phyloP scores from a whole-genome alignment of 192 early-diverging fungal genomes.

The Coemansia asiatica region DNA sequence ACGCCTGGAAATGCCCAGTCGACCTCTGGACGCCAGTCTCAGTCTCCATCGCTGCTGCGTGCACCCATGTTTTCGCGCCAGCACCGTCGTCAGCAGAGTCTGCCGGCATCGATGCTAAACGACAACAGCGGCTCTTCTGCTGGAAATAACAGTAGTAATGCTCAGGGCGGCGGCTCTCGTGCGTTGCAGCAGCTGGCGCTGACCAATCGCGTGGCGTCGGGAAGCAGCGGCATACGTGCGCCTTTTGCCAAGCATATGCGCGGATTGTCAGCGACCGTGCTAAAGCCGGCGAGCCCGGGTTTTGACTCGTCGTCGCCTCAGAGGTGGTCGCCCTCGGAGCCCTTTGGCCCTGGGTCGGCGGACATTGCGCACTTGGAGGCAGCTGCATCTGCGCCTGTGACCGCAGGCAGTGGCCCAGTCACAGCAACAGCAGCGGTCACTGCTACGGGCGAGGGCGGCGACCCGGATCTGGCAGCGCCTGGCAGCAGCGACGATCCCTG shows the following conservation, averaged over 20 bases:
- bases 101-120: conserved; percentile 27
- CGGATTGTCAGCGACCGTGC: conserved; percentile 30
- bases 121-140: neutral
- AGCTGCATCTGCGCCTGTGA: neutral
- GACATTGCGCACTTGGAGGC: neutral
- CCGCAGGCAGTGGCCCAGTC: neutral
- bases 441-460: conserved; percentile 9
- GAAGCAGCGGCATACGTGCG: conserved; percentile 6
- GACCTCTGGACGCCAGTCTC: conserved; percentile 16
- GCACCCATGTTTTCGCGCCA: conserved; percentile 15
- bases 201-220: conserved; percentile 26
- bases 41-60: conserved; percentile 22
- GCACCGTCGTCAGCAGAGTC: conserved; percentile 48
- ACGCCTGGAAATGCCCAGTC: neutral
- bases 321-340: neutral
- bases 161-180: conserved; percentile 6
- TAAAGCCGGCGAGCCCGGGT: conserved; percentile 9
- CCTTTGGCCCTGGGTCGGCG: neutral
- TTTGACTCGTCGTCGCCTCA: neutral
- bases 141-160: neutral
- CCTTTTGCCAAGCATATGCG: conserved; percentile 20
- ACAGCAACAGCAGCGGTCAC: neutral
- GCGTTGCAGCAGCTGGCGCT: conserved; percentile 41
- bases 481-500: conserved; percentile 24
- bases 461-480: conserved; percentile 24